Percentiles rank a stretch among this genome's conserved stretches.
Conservation (phyloP, 176 grass and related monocot genomes). For the Oryza meridionalis region DNA sequence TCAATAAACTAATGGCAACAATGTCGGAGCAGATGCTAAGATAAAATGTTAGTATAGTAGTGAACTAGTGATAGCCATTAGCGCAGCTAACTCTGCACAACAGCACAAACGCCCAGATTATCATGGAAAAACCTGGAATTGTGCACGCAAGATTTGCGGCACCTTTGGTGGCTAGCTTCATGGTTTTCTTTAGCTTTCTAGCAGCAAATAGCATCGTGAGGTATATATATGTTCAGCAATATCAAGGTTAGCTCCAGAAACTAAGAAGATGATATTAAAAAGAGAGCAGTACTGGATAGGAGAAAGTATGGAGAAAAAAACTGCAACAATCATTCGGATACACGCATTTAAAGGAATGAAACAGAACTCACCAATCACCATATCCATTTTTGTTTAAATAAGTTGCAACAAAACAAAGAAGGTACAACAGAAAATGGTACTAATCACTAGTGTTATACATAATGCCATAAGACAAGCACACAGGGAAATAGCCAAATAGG, state of each 20-base stretch:
- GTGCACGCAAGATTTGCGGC: slow-evolving; percentile 18
- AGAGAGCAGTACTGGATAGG: not conserved
- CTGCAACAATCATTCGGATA: not conserved
- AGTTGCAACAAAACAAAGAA: not conserved
- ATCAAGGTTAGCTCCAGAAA: not conserved
- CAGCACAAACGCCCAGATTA: not conserved
- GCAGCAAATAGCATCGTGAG: not conserved
- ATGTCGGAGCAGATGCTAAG: not conserved
- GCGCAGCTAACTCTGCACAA: not conserved
- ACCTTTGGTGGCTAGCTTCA: not conserved
- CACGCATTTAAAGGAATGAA: not conserved
- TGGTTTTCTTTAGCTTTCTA: not conserved
- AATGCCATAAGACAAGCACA: not conserved
- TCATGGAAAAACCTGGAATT: not conserved
- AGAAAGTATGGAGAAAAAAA: not conserved
- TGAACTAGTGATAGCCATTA: not conserved
- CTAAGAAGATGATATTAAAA: not conserved
- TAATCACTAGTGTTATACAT: not conserved
- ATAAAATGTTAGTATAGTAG: not conserved
- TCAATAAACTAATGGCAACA: slow-evolving; percentile 6
- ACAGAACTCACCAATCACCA: too few species aligned
- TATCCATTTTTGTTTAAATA: not conserved
- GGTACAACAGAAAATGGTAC: not conserved
- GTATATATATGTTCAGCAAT: not conserved
- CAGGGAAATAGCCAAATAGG: slow-evolving; percentile 2